Evolutionary conservation across 1,284 basidiomycete genomes (phyloP), one percentile per base, ranked within the genome.

Genomic region (Sutorius eximius): DNA sequence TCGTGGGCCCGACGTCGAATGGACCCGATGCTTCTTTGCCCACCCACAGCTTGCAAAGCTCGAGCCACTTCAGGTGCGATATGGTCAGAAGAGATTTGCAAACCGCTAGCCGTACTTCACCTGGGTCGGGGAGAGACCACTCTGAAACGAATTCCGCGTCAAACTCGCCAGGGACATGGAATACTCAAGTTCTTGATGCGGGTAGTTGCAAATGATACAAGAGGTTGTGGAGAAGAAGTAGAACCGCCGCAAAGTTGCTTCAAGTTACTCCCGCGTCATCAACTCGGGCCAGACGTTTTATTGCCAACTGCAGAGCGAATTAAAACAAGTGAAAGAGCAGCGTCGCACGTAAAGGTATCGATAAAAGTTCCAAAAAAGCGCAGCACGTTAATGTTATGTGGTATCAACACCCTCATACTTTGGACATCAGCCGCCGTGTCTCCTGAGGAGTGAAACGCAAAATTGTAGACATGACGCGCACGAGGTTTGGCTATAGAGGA

Each of bases 401-500:
- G 32, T 50, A 55, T 64, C 36, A 47, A 30, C 18, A 27, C 24
- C 20, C 13, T 71, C 73, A 83, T 45, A 87, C 81, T 69, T 91
- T 92, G 5, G 91, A 86, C 59, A 91, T 82, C 40, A 97, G 77
- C 51, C 94, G 77, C 38, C 95, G 77, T 11, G 93, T 91, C 69
- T 98, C 95, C 65, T 95, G 91, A 3, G 95, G 95, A 2, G 95
- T 98, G 65, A 98, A 97, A 50, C 85, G 89, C 42, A 98, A 72
- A 47, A 98, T 95, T 42, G 93, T 93, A 1, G 92, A 93, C 44
- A 98, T 72, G 2, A 98, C 94, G 55, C 88, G 82, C 27, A 97
- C 85, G 38, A 98, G 84, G 67, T 94, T 93, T 0, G 94, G 91
- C 87, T 94, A 61, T 12, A 48, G 20, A 59, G 40, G 46, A 45